Base-by-base conservation (phyloP, 2,329 filamentous ascomycete species). In the Eutypella sp. region DNA sequence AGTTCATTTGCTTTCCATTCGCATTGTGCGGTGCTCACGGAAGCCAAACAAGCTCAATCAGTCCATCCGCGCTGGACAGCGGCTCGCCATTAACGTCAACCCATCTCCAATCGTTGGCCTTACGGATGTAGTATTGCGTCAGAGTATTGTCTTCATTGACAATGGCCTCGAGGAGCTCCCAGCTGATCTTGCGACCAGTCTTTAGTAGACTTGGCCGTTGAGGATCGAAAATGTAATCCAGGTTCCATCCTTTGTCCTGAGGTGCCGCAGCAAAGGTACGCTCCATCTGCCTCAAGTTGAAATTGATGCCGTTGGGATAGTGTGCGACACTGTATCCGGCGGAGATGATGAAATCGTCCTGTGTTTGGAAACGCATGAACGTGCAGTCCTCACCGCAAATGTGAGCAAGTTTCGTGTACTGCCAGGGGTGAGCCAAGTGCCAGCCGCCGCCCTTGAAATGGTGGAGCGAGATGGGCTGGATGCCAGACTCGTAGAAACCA, bases 401-500 rank as follows among this genome's bases (percentile, higher is more conserved):
- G 47, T 79, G 72, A 6, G 79, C 73, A 24, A 83, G 69, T 56
- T 78, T 75, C 53, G 75, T 73, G 59, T 80, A 74, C 50, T 79
- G 73, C 56, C 72, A 73, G 41, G 81, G 78, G 46, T 70, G 67
- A 27, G 74, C 75, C 19, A 62, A 58, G 61, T 80, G 76, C 77
- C 77, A 81, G 45, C 74, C 72, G 37, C 76, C 75, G 40, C 78
- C 77, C 56, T 81, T 81, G 70, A 81, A 84, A 66, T 84, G 80
- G 62, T 84, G 81, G 19, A 84, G 70, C 7, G 77, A 81, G 19
- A 83, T 68, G 1, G 81, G 80, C 52, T 75, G 72, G 52, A 80
- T 72, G 24, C 78, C 78, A 33, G 75, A 74, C 64, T 84, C 81
- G 62, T 83, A 84, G 63, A 84, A 82, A 4, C 81, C 81, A 0